Conservation (phyloP, 1,139 yeast species). For the Hyphopichia fennica region DNA sequence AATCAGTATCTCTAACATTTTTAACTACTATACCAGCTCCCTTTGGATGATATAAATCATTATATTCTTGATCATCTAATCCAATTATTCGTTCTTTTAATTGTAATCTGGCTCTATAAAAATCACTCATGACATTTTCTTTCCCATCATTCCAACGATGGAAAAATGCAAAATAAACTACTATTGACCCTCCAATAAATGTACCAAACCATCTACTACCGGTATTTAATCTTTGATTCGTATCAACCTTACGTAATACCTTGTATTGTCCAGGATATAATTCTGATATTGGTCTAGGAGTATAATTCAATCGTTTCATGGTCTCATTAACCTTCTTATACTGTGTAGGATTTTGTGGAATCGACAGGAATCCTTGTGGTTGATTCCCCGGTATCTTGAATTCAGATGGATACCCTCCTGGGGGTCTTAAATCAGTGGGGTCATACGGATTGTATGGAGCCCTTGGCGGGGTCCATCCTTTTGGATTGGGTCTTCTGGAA, state of each 20-base stretch:
- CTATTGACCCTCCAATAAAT: slow-evolving; percentile 44
- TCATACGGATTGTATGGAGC: slow-evolving; percentile 89
- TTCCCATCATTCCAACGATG: slow-evolving; percentile 84
- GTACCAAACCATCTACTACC: slow-evolving; percentile 57
- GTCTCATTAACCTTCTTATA: slow-evolving; percentile 70
- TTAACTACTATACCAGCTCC: slow-evolving; percentile 33
- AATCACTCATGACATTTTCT: slow-evolving; percentile 71
- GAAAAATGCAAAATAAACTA: slow-evolving; percentile 65
- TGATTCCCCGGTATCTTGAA: slow-evolving; percentile 56
- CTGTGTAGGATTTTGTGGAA: slow-evolving; percentile 69
- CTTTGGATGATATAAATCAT: slow-evolving; percentile 57
- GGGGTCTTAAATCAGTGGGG: slow-evolving; percentile 72
- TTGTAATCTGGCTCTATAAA: slow-evolving; percentile 61
- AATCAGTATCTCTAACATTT: slow-evolving; percentile 44
- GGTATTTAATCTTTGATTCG: slow-evolving; percentile 53
- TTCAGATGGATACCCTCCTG: slow-evolving; percentile 85
- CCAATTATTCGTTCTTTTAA: slow-evolving; percentile 55
- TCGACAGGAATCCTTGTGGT: slow-evolving; percentile 56
- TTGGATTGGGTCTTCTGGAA: slow-evolving; percentile 70
- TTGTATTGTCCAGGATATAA: slow-evolving; percentile 79
- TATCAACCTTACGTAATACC: slow-evolving; percentile 61
- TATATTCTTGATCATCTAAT: slow-evolving; percentile 57
- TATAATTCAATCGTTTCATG: slow-evolving; percentile 70
- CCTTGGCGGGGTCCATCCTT: slow-evolving; percentile 79
- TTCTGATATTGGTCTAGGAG: slow-evolving; percentile 76